phyloP scores from a whole-genome alignment of 352 stramenopile genomes.

The Phytophthora melonis region DNA sequence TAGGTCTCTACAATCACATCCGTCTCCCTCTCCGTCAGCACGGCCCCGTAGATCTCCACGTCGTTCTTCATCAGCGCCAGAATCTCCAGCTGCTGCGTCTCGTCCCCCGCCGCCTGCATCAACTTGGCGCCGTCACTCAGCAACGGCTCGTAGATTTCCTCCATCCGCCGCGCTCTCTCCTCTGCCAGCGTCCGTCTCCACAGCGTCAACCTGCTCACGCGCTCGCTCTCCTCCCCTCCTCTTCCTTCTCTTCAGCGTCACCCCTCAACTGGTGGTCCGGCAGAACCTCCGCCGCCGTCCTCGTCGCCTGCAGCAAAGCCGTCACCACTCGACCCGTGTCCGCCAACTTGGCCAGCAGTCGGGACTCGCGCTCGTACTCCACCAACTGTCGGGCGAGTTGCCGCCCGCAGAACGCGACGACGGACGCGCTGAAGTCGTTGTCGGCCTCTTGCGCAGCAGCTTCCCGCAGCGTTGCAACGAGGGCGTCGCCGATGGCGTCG shows the following conservation, averaged over 20 bases:
- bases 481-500: background rate
- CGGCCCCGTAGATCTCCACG: constrained; percentile 1
- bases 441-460: background rate
- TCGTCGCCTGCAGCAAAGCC: background rate
- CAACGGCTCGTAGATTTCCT: background rate
- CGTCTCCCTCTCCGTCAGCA: constrained; percentile 1
- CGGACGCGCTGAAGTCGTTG: background rate
- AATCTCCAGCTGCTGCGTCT: background rate
- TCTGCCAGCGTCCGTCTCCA: background rate
- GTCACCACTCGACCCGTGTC: background rate
- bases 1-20: background rate
- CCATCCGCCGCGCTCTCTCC: background rate
- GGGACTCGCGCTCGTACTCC: background rate
- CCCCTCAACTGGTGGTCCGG: background rate
- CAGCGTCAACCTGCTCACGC: background rate
- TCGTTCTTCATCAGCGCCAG: constrained; percentile 1
- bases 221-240: background rate
- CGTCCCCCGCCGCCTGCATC: background rate
- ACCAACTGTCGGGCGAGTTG: background rate
- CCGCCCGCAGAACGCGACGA: background rate
- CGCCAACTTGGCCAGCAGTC: constrained; percentile 2
- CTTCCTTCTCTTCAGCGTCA: background rate
- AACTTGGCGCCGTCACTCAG: background rate
- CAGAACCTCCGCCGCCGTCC: background rate
- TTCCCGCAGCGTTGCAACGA: background rate